phyloP scores from a whole-genome alignment of 768 basidiomycete species.

The Hemileccinum impolitum region DNA sequence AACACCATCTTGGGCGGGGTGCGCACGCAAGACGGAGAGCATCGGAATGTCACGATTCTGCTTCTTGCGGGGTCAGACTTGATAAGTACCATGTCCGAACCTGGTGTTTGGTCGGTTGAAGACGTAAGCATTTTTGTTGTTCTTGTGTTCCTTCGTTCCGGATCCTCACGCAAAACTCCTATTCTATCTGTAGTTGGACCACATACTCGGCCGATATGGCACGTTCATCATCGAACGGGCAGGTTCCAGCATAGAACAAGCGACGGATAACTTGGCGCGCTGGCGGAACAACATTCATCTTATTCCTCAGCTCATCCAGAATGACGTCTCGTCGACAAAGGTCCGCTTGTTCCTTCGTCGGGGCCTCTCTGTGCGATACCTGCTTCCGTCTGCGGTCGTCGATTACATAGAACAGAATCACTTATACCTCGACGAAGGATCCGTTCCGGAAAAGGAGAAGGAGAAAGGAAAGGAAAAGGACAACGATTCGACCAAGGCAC shows the following conservation, averaged over 20 bases:
- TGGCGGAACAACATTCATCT: constrained; percentile 87
- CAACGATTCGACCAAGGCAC: constrained; percentile 25
- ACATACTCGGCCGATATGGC: constrained; percentile 94
- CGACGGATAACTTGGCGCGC: constrained; percentile 67
- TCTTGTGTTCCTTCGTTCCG: constrained; percentile 7
- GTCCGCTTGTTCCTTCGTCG: constrained; percentile 76
- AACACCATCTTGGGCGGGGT: constrained; percentile 84
- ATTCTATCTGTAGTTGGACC: constrained; percentile 72
- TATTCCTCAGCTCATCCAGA: constrained; percentile 92
- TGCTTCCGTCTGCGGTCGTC: constrained; percentile 87
- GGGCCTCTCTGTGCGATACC: constrained; percentile 82
- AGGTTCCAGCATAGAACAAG: constrained; percentile 87
- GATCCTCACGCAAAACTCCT: constrained; percentile 7
- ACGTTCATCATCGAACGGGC: constrained; percentile 94
- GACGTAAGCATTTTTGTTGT: constrained; percentile 62
- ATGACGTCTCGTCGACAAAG: constrained; percentile 96
- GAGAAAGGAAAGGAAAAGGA: constrained; percentile 40
- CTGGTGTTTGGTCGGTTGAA: constrained; percentile 92
- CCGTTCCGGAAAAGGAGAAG: constrained; percentile 34
- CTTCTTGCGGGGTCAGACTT: constrained; percentile 97
- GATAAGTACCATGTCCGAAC: constrained; percentile 97
- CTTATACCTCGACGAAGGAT: constrained; percentile 65
- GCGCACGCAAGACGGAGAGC: constrained; percentile 67
- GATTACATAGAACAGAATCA: constrained; percentile 90
- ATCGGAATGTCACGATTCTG: constrained; percentile 78